Evolutionary conservation across 2,329 filamentous ascomycete genomes (phyloP).

Genomic region (Arthrobotrys conoides): DNA sequence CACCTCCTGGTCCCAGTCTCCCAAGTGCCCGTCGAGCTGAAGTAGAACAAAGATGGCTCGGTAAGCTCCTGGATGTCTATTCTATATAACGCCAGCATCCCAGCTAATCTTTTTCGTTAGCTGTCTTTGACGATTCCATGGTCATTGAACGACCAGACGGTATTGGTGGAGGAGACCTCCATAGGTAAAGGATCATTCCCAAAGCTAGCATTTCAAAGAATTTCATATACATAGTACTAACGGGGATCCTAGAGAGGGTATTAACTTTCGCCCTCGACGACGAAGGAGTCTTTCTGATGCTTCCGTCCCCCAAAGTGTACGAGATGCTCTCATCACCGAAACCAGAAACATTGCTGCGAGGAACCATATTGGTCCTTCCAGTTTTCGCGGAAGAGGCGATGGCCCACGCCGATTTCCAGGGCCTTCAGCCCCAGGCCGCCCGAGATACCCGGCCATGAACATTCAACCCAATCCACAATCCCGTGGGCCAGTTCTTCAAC

Average conservation of each 20-base stretch:
- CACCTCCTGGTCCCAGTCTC: neutral
- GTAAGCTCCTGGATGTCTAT: neutral
- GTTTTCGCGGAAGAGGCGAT: constrained; percentile 24
- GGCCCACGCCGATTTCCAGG: neutral
- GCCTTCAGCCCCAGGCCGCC: neutral
- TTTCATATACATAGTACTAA: neutral
- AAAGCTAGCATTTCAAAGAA: neutral
- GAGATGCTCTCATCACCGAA: neutral
- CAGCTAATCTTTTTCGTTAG: neutral
- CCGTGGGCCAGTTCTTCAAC: constrained; percentile 14
- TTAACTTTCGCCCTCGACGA: constrained; percentile 47
- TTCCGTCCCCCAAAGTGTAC: neutral
- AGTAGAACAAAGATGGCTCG: constrained; percentile 36
- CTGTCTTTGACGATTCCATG: constrained; percentile 33
- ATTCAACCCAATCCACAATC: constrained; percentile 5
- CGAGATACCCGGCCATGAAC: neutral
- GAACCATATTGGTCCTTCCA: constrained; percentile 37
- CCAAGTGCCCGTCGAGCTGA: neutral
- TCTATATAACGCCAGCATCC: neutral
- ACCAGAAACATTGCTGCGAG: neutral
- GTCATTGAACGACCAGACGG: constrained; percentile 32
- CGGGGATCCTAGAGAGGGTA: constrained; percentile 25
- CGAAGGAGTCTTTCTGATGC: constrained; percentile 44
- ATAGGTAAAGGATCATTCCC: constrained; percentile 28
- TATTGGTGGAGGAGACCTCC: constrained; percentile 45